Evolutionary conservation across 2,329 filamentous ascomycete species (phyloP).

Genomic region (Aspergillus sp.): DNA sequence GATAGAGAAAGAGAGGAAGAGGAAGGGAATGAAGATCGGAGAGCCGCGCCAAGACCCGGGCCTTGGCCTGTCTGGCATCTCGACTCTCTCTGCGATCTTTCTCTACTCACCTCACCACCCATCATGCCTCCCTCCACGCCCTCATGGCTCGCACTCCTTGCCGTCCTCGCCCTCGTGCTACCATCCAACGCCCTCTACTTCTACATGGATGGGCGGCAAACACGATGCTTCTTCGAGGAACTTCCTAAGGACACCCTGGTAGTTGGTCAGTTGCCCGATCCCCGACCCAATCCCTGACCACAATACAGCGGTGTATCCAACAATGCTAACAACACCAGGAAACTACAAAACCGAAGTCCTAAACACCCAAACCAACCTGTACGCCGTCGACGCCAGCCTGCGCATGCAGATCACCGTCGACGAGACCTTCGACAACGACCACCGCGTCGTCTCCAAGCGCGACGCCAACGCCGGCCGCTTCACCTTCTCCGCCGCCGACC

Average conservation of each 20-base stretch:
- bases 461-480: conserved; percentile 70
- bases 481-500: conserved; percentile 88
- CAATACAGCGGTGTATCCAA: too few species aligned
- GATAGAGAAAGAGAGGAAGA: not conserved
- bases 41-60: conserved; percentile 17
- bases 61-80: too few species aligned
- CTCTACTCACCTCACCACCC: conserved; percentile 4
- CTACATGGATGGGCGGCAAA: conserved; percentile 75
- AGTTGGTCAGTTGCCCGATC: conserved; percentile 64
- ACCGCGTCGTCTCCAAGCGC: conserved; percentile 84
- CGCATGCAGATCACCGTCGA: conserved; percentile 88
- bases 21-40: conserved; percentile 1
- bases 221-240: conserved; percentile 98
- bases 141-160: conserved; percentile 47
- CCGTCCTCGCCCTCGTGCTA: conserved; percentile 51
- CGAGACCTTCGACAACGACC: conserved; percentile 94
- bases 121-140: conserved; percentile 29
- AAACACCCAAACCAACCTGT: conserved; percentile 59
- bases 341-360: conserved; percentile 82
- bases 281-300: too few species aligned
- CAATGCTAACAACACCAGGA: too few species aligned
- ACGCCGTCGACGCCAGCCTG: conserved; percentile 63
- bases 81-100: not conserved
- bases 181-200: conserved; percentile 84
- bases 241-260: conserved; percentile 95